Evolutionary conservation across 139 green algal species (phyloP).

Genomic region (Trebouxia sp.): DNA sequence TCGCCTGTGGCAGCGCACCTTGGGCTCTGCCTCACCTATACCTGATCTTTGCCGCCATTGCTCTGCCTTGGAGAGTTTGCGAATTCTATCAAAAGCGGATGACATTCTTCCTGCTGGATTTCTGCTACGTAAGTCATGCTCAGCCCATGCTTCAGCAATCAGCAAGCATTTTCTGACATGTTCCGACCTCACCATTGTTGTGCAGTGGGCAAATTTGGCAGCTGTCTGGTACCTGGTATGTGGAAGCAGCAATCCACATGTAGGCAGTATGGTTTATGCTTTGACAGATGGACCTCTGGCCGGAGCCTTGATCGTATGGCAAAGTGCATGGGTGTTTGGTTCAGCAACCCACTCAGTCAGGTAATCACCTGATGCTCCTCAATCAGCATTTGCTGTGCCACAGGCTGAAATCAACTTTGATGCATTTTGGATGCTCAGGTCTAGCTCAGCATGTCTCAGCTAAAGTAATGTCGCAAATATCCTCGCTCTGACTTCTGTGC

Average conservation of each 20-base stretch:
- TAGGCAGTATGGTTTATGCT: constrained; percentile 49
- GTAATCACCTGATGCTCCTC: too few species aligned
- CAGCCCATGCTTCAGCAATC: too few species aligned
- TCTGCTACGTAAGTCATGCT: constrained; percentile 55
- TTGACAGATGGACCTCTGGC: constrained; percentile 60
- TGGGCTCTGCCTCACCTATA: constrained; percentile 49
- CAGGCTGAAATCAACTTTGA: neutral
- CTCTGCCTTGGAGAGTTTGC: constrained; percentile 45
- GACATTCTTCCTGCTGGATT: constrained; percentile 60
- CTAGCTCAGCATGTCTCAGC: too few species aligned
- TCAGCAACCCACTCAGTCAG: constrained; percentile 51
- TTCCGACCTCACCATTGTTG: neutral
- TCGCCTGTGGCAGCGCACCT: constrained; percentile 44
- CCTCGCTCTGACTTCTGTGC: too few species aligned
- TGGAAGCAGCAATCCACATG: neutral
- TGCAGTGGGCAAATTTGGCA: constrained; percentile 46
- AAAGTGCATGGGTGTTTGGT: constrained; percentile 64
- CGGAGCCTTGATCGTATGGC: constrained; percentile 58
- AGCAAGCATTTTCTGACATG: neutral
- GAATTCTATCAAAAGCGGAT: constrained; percentile 40
- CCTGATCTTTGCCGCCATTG: constrained; percentile 45
- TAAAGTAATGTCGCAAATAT: too few species aligned
- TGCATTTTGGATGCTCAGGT: too few species aligned
- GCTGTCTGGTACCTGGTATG: constrained; percentile 41
- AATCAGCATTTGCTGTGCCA: too few species aligned